A percentile compares a stretch with the other conserved stretches of the same genome.
Conservation (phyloP, 2,329 filamentous ascomycete genomes). For the Apiospora hydei region DNA sequence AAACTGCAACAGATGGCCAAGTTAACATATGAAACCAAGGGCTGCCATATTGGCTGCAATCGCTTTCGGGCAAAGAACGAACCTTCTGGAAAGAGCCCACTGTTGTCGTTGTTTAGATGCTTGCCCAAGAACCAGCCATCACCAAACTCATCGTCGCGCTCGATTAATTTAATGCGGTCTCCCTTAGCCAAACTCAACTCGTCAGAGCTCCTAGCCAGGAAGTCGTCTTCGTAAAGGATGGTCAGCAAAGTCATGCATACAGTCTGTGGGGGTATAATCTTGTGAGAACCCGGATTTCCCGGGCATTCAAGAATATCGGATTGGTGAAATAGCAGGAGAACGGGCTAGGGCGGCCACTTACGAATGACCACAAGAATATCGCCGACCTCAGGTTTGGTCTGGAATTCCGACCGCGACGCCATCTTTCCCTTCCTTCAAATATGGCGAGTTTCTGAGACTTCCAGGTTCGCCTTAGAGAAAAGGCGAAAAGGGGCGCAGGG, state of each 20-base stretch:
- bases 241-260: neutral
- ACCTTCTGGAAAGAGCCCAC: conserved; percentile 86
- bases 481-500: neutral
- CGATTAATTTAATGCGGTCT: conserved; percentile 82
- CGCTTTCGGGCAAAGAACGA: conserved; percentile 39
- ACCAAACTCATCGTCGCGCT: conserved; percentile 87
- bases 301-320: neutral
- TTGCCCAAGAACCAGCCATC: conserved; percentile 86
- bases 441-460: neutral
- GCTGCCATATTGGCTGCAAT: conserved; percentile 23
- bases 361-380: conserved; percentile 76
- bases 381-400: conserved; percentile 64
- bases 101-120: conserved; percentile 76
- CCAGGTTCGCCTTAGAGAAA: neutral
- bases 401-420: conserved; percentile 40
- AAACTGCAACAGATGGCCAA: conserved; percentile 52
- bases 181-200: conserved; percentile 89
- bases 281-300: neutral
- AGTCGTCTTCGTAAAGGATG: conserved; percentile 72
- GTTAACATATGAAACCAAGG: conserved; percentile 8
- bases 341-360: conserved; percentile 53
- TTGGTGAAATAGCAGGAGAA: neutral
- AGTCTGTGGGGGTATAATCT: neutral
- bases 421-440: conserved; percentile 18
- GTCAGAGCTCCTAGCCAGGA: conserved; percentile 88